These are phyloP conservation scores for Calocybe gangraenosa DNA, from an alignment of 768 basidiomycete species.

Conservation along the genomic window DNA sequence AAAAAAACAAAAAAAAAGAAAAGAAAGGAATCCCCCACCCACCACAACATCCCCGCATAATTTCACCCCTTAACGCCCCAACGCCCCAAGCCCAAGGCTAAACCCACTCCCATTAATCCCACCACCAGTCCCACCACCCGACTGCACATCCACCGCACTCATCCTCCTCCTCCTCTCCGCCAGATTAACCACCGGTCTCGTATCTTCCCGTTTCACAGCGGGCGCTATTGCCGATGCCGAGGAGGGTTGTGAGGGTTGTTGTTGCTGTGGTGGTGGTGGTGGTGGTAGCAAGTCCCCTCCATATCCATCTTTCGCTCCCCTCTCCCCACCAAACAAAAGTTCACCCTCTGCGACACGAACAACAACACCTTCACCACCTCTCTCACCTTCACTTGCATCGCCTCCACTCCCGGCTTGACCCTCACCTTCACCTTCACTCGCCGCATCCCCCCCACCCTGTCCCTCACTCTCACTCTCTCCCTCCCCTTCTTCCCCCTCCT, in stretches of 20 bases:
- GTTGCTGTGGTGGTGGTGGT: no score
- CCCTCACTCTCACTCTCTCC: slow-evolving; percentile 1
- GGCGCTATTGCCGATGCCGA: neutral
- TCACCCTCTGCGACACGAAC: neutral
- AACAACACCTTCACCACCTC: neutral
- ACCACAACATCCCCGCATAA: no score
- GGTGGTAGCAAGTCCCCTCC: no score
- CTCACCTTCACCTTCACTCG: neutral
- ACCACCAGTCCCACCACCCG: no score
- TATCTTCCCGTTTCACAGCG: neutral
- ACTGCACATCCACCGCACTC: no score
- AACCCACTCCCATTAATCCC: no score
- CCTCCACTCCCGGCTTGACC: neutral
- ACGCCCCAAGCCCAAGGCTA: no score
- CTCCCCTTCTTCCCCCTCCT: slow-evolving; percentile 1
- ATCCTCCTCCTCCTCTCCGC: slow-evolving; percentile 30
- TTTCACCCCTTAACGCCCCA: no score
- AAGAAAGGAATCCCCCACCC: no score
- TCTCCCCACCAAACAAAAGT: neutral
- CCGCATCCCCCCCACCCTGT: slow-evolving; percentile 19
- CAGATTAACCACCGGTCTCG: slow-evolving; percentile 13
- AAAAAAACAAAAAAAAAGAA: no score
- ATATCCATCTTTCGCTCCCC: no score
- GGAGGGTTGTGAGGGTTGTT: no score
- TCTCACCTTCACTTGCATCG: neutral